Evolutionary conservation across 495 filamentous ascomycete genomes (phyloP), one percentile per base, ranked within the genome.

Genomic region (Achaetomiella virescens): DNA sequence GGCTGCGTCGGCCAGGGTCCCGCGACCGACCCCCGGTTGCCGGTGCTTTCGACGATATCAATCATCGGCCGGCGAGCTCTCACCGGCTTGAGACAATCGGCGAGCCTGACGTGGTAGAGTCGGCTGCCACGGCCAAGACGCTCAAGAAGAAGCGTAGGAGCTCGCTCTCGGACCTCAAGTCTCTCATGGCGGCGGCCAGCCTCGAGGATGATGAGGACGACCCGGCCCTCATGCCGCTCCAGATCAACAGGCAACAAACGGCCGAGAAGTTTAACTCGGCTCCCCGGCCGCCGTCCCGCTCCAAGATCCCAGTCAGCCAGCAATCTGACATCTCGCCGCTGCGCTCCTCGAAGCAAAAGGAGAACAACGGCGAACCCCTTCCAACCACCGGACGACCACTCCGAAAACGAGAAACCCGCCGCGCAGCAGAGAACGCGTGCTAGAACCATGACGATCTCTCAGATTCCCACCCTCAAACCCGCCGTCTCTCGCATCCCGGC

Each of bases 91-190:
- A 79, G 55, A 77, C 76, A 2, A 79, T 81, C 55, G 75, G 77
- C 12, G 75, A 76, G 54, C 78, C 77, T 21, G 73, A 78, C 12
- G 63, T 66, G 11, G 6, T 25, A 51, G 75, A 74, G 46, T 61
- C 69, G 38, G 51, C 61, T 0, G 58, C 66, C 27, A 31, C 27
- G n/a, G 57, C 61, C 29, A 81, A 76, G 53, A 63, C 74, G 33
- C 55, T 78, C 65, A 78, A 84, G 61, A 89, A 86, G 72, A 97
- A 95, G 72, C 79, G 93, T 57, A 84, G 93, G 61, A 96, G 91
- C 69, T 97, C 92, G 21, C 71, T 98, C 21, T 95, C 90, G 15
- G 93, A 98, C 65, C 74, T 98, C 25, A 87, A 88, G 64, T 76
- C 75, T 40, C 73, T 79, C 6, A 81, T 86, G 66, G 75, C 70